Conservation (phyloP, 768 basidiomycete species). For the Lyophyllum semitale region DNA sequence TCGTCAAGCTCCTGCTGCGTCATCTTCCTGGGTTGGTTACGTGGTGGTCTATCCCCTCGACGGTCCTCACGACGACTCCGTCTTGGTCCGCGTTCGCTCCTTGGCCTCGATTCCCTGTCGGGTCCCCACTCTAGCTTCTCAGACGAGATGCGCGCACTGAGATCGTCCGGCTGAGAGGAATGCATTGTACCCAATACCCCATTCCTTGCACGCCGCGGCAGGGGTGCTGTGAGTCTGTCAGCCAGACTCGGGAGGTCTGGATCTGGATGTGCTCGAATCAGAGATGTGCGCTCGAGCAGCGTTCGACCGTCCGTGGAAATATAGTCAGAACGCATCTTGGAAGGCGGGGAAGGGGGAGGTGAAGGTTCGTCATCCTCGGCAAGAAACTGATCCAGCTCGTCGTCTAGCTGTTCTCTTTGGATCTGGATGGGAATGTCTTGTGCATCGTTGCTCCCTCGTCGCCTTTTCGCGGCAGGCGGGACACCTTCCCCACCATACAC, state of each 20-base stretch:
- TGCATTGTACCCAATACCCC: conserved; percentile 20
- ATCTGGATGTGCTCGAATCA: conserved; percentile 39
- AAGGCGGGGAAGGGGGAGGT: conserved; percentile 49
- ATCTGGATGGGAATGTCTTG: conserved; percentile 26
- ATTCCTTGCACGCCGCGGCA: conserved; percentile 43
- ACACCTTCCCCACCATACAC: conserved; percentile 25
- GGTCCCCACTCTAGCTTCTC: conserved; percentile 20
- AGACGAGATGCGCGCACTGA: conserved; percentile 17
- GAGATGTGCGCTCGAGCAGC: conserved; percentile 57
- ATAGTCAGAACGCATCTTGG: conserved; percentile 71
- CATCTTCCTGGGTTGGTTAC: conserved; percentile 48
- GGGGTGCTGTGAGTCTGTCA: conserved; percentile 46
- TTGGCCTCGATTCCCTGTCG: conserved; percentile 12
- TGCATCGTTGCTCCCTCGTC: conserved; percentile 36
- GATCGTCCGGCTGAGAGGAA: conserved; percentile 20
- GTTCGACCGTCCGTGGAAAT: conserved; percentile 52
- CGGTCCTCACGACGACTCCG: conserved; percentile 22
- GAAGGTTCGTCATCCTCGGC: conserved; percentile 40
- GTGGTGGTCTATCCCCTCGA: conserved; percentile 33
- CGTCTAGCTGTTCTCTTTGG: conserved; percentile 51
- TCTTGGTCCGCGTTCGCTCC: conserved; percentile 16
- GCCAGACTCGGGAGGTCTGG: conserved; percentile 33
- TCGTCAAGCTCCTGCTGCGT: conserved; percentile 81
- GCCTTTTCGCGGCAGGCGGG: conserved; percentile 34
- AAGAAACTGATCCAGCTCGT: conserved; percentile 72